Conservation (phyloP, 2,329 filamentous ascomycete genomes). For the Diaporthe eres region DNA sequence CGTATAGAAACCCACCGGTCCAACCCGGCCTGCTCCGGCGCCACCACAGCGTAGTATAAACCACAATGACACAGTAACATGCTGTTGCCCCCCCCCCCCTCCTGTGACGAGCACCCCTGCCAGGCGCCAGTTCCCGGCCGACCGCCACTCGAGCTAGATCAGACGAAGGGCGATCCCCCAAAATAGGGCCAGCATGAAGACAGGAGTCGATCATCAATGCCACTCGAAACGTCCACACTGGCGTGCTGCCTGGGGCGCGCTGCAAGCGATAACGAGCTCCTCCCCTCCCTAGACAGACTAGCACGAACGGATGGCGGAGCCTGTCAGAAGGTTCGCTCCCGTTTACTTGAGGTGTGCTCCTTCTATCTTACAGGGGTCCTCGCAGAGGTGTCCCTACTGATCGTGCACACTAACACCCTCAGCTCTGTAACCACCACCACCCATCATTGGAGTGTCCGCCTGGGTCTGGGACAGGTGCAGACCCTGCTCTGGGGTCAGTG, state of each 20-base stretch:
- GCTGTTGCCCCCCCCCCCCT: no score
- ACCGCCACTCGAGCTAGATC: background rate
- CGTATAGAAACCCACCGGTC: background rate
- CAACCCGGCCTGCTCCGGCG: background rate
- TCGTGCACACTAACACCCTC: background rate
- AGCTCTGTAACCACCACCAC: background rate
- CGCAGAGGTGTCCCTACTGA: background rate
- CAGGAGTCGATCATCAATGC: slow-evolving; percentile 33
- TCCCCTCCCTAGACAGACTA: background rate
- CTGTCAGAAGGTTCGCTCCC: background rate
- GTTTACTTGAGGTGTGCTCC: background rate
- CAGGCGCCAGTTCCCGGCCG: background rate
- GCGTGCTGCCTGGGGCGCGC: background rate
- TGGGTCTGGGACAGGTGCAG: background rate
- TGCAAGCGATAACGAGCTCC: slow-evolving; percentile 4
- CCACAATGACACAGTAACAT: background rate
- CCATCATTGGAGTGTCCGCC: background rate
- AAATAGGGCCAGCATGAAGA: slow-evolving; percentile 19
- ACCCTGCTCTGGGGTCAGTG: background rate
- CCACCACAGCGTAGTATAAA: background rate
- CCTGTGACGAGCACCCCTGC: slow-evolving; percentile 21
- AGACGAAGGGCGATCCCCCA: slow-evolving; percentile 9
- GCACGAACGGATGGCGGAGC: slow-evolving; percentile 31
- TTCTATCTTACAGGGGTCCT: background rate
- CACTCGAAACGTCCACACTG: slow-evolving; percentile 10